Percentiles rank a stretch among this genome's conserved stretches.
phyloP scores from a whole-genome alignment of 2,329 filamentous ascomycete species.

The Colletotrichum paranaense region DNA sequence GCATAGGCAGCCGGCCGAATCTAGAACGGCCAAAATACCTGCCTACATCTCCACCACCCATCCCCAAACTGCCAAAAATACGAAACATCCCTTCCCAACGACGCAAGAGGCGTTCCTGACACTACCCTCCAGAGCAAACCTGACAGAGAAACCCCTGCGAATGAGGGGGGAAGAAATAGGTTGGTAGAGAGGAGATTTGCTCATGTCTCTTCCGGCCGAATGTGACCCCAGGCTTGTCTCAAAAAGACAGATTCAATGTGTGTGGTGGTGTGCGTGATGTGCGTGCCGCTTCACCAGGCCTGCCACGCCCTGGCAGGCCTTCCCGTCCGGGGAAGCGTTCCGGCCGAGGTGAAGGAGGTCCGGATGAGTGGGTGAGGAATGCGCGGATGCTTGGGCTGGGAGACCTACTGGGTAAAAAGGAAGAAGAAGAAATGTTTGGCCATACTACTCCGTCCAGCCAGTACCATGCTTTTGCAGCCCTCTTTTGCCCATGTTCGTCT shows the following conservation, averaged over 20 bases:
- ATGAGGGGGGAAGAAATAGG: not conserved
- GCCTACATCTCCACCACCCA: not conserved
- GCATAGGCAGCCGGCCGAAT: constrained; percentile 1
- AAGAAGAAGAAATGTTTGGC: constrained; percentile 1
- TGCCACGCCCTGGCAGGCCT: constrained; percentile 28
- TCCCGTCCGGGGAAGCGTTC: constrained; percentile 28
- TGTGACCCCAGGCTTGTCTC: constrained; percentile 10
- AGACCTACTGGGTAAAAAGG: not conserved
- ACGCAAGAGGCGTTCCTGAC: constrained; percentile 32
- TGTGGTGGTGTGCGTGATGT: not conserved
- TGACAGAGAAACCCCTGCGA: constrained; percentile 12
- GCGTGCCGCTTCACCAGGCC: not conserved
- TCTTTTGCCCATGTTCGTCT: not conserved
- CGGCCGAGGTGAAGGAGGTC: constrained; percentile 8
- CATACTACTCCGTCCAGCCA: not conserved
- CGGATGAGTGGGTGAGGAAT: not conserved
- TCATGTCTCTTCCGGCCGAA: constrained; percentile 9
- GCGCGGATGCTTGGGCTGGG: constrained; percentile 1
- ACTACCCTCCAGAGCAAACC: constrained; percentile 3
- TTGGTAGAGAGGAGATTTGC: too few relatives aligned
- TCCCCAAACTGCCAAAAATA: not conserved
- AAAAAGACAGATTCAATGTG: not conserved
- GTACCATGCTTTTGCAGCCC: not conserved
- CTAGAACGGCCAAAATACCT: not conserved
- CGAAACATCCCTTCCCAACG: constrained; percentile 13